Conservation (phyloP, 1,284 basidiomycete species). For the Melanopsichium pennsylvanicum region DNA sequence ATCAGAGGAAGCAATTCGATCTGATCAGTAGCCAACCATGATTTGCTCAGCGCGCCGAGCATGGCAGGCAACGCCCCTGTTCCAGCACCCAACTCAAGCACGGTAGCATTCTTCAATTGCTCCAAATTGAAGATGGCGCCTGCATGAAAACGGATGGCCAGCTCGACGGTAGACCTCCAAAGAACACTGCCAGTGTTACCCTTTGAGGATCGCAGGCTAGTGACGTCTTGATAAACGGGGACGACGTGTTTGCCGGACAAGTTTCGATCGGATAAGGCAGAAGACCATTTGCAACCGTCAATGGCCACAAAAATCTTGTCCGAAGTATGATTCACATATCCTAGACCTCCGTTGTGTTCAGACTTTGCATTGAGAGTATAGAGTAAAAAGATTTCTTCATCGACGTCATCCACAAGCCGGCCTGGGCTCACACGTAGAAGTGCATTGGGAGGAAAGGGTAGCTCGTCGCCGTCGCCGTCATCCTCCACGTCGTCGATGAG, state of each 20-base stretch:
- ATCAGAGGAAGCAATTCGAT: slow-evolving; percentile 45
- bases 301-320: slow-evolving; percentile 41
- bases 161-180: slow-evolving; percentile 54
- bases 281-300: slow-evolving; percentile 17
- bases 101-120: slow-evolving; percentile 4
- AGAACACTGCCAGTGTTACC: slow-evolving; percentile 61
- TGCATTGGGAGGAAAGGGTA: slow-evolving; percentile 8
- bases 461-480: neutral
- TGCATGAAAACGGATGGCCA: slow-evolving; percentile 31
- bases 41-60: slow-evolving; percentile 8
- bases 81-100: slow-evolving; percentile 61
- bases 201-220: slow-evolving; percentile 45
- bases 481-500: neutral
- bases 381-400: slow-evolving; percentile 54
- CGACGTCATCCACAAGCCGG: slow-evolving; percentile 37
- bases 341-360: slow-evolving; percentile 42
- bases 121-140: slow-evolving; percentile 18
- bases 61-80: slow-evolving; percentile 58
- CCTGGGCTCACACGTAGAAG: slow-evolving; percentile 10
- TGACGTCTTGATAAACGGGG: slow-evolving; percentile 45
- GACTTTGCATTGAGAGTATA: slow-evolving; percentile 37
- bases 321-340: slow-evolving; percentile 37
- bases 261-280: slow-evolving; percentile 14
- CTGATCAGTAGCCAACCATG: slow-evolving; percentile 61
- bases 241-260: slow-evolving; percentile 17